Conservation (phyloP, 2,329 filamentous ascomycete species). For the Beauveria sp. region DNA sequence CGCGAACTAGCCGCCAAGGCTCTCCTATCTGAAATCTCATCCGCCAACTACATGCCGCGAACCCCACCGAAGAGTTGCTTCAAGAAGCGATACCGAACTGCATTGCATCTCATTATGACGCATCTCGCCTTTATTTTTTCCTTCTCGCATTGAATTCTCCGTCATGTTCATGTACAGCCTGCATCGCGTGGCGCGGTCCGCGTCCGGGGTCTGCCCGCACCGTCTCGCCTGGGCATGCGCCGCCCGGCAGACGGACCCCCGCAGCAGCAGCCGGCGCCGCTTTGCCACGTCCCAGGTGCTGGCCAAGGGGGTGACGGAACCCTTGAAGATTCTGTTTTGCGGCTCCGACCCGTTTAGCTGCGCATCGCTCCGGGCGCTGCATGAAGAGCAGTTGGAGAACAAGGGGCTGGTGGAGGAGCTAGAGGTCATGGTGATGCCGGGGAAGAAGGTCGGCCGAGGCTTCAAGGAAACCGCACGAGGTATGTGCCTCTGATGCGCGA, state of each 20-base stretch:
- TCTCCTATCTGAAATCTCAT: background rate
- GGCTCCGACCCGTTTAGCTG: conserved; percentile 90
- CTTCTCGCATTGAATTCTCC: too few species aligned
- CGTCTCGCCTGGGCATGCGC: background rate
- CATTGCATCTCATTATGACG: background rate
- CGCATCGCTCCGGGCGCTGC: conserved; percentile 62
- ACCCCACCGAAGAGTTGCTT: background rate
- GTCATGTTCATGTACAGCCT: background rate
- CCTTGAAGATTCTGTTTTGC: conserved; percentile 83
- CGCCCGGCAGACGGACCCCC: background rate
- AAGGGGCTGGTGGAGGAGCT: conserved; percentile 60
- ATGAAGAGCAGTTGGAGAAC: conserved; percentile 47
- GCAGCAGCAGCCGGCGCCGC: conserved; percentile 8
- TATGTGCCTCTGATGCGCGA: conserved; percentile 27
- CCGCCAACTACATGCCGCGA: background rate
- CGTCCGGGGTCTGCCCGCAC: background rate
- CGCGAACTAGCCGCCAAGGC: conserved; percentile 14
- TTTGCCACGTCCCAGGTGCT: conserved; percentile 14
- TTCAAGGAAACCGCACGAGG: conserved; percentile 60
- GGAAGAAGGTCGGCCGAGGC: conserved; percentile 71
- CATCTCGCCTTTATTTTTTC: too few species aligned
- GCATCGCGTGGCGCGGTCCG: background rate
- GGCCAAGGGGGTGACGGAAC: conserved; percentile 33
- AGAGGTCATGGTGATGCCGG: conserved; percentile 75
- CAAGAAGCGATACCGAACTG: background rate